phyloP scores from a whole-genome alignment of 257 asterid genomes.

The Echites panduratus region DNA sequence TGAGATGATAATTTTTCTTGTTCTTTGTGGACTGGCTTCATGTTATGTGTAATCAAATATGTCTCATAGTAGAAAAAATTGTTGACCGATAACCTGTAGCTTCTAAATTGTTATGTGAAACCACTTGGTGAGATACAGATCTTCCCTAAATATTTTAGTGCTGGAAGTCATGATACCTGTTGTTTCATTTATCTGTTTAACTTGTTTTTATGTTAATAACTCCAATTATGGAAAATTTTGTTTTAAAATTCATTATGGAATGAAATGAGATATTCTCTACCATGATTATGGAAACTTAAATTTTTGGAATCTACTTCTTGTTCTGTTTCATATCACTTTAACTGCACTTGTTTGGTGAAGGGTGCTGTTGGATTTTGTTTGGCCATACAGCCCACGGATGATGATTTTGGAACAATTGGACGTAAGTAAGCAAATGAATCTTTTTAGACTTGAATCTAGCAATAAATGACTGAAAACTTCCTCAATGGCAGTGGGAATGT shows the following conservation, averaged over 20 bases:
- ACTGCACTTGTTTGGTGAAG: conserved; percentile 38
- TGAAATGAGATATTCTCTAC: neutral
- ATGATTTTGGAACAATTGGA: conserved; percentile 66
- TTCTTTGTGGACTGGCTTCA: neutral
- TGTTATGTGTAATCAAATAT: neutral
- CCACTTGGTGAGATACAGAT: neutral
- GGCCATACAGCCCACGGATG: conserved; percentile 57
- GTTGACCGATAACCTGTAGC: neutral
- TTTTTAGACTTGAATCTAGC: neutral
- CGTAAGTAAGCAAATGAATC: conserved; percentile 44
- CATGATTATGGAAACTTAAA: neutral
- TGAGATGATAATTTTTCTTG: conserved; percentile 4
- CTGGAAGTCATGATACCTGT: neutral
- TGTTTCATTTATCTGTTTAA: neutral
- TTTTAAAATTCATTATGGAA: neutral
- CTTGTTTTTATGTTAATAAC: neutral
- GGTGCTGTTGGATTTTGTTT: conserved; percentile 86
- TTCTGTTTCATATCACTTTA: neutral
- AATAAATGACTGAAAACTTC: neutral
- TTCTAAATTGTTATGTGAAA: neutral
- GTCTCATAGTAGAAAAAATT: neutral
- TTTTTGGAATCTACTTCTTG: neutral
- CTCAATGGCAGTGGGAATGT: neutral
- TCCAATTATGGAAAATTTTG: neutral
- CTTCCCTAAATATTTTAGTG: neutral